These are phyloP conservation scores for Steccherinum ochraceum DNA, from an alignment of 768 basidiomycete genomes.

Conservation along the genomic window DNA sequence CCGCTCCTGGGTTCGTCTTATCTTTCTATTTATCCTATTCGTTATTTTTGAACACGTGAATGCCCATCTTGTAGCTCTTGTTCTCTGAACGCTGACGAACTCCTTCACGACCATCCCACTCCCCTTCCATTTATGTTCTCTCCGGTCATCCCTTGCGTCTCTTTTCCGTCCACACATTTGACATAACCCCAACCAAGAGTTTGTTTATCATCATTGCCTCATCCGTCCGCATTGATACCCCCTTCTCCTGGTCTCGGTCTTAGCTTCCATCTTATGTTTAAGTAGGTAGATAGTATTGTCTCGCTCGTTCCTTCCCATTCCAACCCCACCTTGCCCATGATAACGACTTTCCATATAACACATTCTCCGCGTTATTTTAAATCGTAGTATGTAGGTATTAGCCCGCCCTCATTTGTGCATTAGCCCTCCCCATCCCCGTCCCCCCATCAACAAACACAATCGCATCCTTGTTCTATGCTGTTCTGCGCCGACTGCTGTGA, in stretches of 20 bases:
- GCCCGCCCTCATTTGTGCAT: no score
- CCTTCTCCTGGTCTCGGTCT: neutral
- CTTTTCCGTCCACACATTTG: neutral
- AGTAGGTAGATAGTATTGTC: slow-evolving; percentile 1
- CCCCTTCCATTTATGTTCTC: neutral
- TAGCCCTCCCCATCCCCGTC: no score
- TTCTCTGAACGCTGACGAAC: neutral
- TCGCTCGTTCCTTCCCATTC: no score
- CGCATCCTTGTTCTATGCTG: no score
- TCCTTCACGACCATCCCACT: neutral
- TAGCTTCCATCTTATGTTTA: neutral
- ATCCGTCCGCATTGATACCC: neutral
- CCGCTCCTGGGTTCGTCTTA: no score
- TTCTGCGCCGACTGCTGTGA: no score
- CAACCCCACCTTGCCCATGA: no score
- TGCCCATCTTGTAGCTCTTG: neutral
- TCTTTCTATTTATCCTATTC: neutral
- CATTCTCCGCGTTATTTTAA: no score
- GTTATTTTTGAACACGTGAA: neutral
- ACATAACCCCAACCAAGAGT: neutral
- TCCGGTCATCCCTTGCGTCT: neutral
- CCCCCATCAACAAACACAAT: no score
- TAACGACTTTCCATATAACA: no score
- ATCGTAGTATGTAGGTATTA: no score
- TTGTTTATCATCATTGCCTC: neutral